phyloP scores from a whole-genome alignment of 192 early-diverging fungal genomes.

The Spizellomyces punctatus region DNA sequence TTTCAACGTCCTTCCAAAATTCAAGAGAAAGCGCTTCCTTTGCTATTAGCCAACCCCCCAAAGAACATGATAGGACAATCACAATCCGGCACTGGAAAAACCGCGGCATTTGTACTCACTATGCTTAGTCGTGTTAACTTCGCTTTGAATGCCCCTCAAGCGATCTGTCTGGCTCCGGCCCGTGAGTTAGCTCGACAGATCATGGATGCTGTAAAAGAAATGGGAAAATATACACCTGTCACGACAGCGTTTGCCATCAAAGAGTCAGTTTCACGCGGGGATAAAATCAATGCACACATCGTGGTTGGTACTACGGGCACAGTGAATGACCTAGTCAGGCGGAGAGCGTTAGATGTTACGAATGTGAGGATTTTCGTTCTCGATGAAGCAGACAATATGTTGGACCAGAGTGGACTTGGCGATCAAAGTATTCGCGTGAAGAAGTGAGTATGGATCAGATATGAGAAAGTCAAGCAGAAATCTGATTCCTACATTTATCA shows the following conservation, averaged over 20 bases:
- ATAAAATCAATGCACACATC: conserved; percentile 74
- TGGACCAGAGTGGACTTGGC: conserved; percentile 77
- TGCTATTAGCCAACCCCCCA: conserved; percentile 84
- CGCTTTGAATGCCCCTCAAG: conserved; percentile 68
- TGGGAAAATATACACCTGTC: conserved; percentile 89
- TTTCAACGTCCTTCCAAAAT: conserved; percentile 94
- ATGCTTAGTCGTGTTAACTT: conserved; percentile 88
- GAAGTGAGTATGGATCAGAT: conserved; percentile 51
- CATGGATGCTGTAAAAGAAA: conserved; percentile 82
- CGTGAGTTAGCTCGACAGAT: conserved; percentile 96
- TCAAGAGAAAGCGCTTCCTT: conserved; percentile 89
- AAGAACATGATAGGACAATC: conserved; percentile 98
- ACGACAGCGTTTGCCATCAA: conserved; percentile 79
- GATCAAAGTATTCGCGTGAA: conserved; percentile 88
- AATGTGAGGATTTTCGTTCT: conserved; percentile 83
- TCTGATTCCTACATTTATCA: conserved; percentile 36
- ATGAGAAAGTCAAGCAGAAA: not conserved
- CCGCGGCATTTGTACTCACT: conserved; percentile 91
- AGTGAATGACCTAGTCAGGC: conserved; percentile 73
- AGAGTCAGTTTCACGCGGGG: conserved; percentile 57
- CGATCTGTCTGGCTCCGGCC: conserved; percentile 87
- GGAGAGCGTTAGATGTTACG: conserved; percentile 60
- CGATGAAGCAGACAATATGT: conserved; percentile 99
- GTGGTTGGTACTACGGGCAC: conserved; percentile 96
- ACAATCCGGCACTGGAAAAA: conserved; percentile 98